These are phyloP conservation scores for Tetramitus jugosus DNA, from an alignment of 208 protist species.

Conservation along the genomic window DNA sequence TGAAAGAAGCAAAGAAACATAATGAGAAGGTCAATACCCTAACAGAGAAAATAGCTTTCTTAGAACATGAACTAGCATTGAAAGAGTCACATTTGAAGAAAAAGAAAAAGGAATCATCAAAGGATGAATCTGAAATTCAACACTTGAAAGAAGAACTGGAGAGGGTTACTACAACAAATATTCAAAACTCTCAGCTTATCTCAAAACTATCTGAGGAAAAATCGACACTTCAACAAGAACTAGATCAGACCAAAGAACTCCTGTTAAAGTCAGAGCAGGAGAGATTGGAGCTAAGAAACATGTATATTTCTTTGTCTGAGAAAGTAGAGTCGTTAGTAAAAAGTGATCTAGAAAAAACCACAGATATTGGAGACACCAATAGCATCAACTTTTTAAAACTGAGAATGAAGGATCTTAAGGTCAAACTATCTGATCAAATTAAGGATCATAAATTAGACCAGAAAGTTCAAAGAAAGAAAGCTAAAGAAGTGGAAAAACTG, in stretches of 20 bases:
- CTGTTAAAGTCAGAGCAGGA: neutral
- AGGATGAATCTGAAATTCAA: neutral
- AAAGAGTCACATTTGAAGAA: slow-evolving; percentile 11
- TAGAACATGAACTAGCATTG: neutral
- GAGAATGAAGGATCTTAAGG: neutral
- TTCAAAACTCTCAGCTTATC: neutral
- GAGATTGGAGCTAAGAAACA: neutral
- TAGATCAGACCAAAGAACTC: neutral
- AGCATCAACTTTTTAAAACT: neutral
- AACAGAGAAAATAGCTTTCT: neutral
- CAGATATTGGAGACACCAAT: neutral
- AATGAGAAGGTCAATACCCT: no score
- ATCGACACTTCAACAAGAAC: neutral
- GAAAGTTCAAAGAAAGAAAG: neutral
- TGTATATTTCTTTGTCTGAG: neutral
- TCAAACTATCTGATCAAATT: neutral
- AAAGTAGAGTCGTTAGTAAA: neutral
- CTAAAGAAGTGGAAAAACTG: neutral
- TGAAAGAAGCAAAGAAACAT: no score
- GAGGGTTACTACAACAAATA: neutral
- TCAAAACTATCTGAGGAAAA: no score
- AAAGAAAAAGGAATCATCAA: neutral
- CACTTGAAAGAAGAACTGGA: neutral
- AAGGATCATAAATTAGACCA: neutral
- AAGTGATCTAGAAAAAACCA: neutral